A percentile compares a stretch with the other conserved stretches of the same genome.
Conservation (phyloP, 768 basidiomycete species). For the Leccinum disarticulatum region DNA sequence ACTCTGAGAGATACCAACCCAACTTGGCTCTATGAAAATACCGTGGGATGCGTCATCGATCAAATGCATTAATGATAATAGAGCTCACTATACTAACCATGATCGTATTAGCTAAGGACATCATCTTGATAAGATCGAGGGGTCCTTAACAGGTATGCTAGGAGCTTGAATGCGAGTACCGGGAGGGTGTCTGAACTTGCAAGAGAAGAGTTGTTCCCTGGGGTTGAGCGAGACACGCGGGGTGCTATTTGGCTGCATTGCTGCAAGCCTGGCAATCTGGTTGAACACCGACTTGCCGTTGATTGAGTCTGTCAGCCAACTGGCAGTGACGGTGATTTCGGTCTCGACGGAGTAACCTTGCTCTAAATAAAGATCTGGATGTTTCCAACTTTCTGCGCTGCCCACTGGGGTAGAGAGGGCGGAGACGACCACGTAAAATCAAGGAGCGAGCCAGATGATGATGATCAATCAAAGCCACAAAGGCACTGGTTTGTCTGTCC, state of each 20-base stretch:
- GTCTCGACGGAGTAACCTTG: background rate
- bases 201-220: background rate
- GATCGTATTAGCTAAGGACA: background rate
- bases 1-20: background rate
- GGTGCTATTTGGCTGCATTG: background rate
- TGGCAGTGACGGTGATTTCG: background rate
- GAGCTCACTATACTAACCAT: background rate
- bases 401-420: background rate
- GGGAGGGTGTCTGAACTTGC: background rate
- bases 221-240: background rate
- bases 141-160: background rate
- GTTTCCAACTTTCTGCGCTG: background rate
- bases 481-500: no score
- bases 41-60: background rate
- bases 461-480: background rate
- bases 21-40: background rate
- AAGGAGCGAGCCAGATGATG: background rate
- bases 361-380: background rate
- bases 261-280: slow-evolving; percentile 1
- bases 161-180: background rate
- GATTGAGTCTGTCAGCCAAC: no score
- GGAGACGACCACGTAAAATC: background rate
- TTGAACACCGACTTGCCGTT: background rate
- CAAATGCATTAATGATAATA: background rate
- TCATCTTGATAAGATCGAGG: background rate